Conservation (phyloP, 2,329 filamentous ascomycete species). For the Elsinoe ampelina region DNA sequence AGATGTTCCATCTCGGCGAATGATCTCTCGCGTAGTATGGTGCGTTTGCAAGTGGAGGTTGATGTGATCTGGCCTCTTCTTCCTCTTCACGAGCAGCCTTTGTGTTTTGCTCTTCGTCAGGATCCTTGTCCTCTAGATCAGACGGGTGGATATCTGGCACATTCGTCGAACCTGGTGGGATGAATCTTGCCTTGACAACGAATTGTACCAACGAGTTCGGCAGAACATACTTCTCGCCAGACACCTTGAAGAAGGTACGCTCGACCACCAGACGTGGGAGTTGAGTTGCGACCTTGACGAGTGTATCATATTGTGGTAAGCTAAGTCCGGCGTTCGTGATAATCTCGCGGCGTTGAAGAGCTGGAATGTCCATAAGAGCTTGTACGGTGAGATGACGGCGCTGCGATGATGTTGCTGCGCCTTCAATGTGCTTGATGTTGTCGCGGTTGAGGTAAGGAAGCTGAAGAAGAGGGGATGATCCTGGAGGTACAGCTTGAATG, state of each 20-base stretch:
- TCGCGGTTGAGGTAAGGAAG: constrained; percentile 73
- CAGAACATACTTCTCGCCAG: constrained; percentile 85
- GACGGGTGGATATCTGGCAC: constrained; percentile 65
- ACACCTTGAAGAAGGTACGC: constrained; percentile 97
- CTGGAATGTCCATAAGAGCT: constrained; percentile 77
- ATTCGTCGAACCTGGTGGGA: constrained; percentile 71
- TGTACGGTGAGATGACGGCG: constrained; percentile 64
- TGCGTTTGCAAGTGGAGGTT: constrained; percentile 79
- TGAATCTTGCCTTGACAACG: constrained; percentile 87
- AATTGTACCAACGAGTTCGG: constrained; percentile 87
- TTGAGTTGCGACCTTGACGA: constrained; percentile 69
- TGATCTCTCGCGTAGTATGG: constrained; percentile 86
- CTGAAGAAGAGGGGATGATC: constrained; percentile 79
- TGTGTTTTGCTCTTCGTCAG: constrained; percentile 74
- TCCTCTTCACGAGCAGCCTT: constrained; percentile 64
- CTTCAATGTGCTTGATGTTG: constrained; percentile 56
- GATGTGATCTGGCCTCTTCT: constrained; percentile 53
- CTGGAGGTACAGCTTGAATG: constrained; percentile 79
- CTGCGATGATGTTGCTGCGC: constrained; percentile 47
- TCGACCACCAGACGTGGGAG: constrained; percentile 76
- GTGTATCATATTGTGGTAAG: constrained; percentile 66
- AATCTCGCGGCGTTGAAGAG: constrained; percentile 62
- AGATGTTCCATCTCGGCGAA: constrained; percentile 85
- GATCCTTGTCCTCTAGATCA: constrained; percentile 84
- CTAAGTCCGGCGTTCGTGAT: constrained; percentile 63